These are phyloP conservation scores for Xanthoconium separans DNA, from an alignment of 1,284 basidiomycete genomes.

Conservation along the genomic window DNA sequence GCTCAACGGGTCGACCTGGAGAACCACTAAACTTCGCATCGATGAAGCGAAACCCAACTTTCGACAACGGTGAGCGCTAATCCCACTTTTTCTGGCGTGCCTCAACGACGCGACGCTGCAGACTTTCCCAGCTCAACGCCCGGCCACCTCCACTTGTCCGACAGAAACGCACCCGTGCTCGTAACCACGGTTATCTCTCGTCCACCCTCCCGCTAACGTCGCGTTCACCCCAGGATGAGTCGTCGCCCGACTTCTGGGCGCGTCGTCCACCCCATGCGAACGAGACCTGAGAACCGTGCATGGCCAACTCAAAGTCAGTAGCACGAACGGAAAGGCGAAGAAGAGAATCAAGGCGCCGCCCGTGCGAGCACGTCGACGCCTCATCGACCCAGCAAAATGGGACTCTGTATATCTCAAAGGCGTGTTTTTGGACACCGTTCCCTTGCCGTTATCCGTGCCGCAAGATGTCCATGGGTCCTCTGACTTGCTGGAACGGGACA, in stretches of 20 bases:
- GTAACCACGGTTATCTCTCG: constrained; percentile 38
- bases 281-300: constrained; percentile 56
- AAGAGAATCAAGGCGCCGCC: constrained; percentile 30
- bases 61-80: constrained; percentile 48
- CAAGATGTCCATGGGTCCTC: not conserved
- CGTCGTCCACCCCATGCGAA: constrained; percentile 61
- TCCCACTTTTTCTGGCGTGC: not conserved
- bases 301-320: constrained; percentile 5
- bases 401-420: constrained; percentile 67
- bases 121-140: constrained; percentile 33
- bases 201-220: constrained; percentile 63
- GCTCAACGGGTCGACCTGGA: constrained; percentile 78
- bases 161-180: constrained; percentile 37
- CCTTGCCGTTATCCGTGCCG: constrained; percentile 21
- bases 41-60: constrained; percentile 78
- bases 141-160: constrained; percentile 8
- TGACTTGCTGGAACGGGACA: not conserved
- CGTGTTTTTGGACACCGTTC: constrained; percentile 50
- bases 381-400: constrained; percentile 68
- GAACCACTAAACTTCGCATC: constrained; percentile 74
- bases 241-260: constrained; percentile 63
- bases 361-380: constrained; percentile 29
- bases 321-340: constrained; percentile 24
- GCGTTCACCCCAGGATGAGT: constrained; percentile 59
- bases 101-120: not conserved